Base-by-base conservation (phyloP, 2,329 filamentous ascomycete genomes). In the Talaromyces sp. region DNA sequence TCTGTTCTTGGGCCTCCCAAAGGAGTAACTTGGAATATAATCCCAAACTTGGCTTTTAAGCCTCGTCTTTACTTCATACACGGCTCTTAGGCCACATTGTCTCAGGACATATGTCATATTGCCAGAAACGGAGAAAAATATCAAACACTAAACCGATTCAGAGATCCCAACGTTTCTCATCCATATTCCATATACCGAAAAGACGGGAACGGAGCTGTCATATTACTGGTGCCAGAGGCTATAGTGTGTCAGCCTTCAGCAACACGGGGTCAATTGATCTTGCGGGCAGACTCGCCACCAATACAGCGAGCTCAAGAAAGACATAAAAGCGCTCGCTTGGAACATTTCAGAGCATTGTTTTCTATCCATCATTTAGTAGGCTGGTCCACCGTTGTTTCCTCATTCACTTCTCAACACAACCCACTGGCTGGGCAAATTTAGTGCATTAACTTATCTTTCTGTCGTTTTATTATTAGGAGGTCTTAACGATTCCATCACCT, bases 361-460 rank as follows among this genome's bases (percentile, higher is more conserved):
- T 19, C 33, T 59, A 59, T 31, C 13, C 19, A 31, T 43, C 37
- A 49, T 56, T 45, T 3, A 52, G 33, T 35, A 49, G 64, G 64
- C 61, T 50, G 64, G 64, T 39, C 61, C 60, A 61, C 41, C 15
- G 33, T 66, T 56, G 7, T 60, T 49, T 66, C 19, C 45, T 54
- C 41, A n/a, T 61, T 54, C 61, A 17, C 25, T 67, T 71, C 75
- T 80, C 75, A 82, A 82, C 74, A 79, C 73, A 73, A 74, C 81
- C 81, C 82, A 83, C 82, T 82, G 82, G 82, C 76, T 83, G 82
- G 82, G 82, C 79, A 80, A 78, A 79, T 77, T 82, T 83, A 79
- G 67, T 75, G 72, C 71, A 68, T 82, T 83, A 79, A 67, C 74
- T 72, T 71, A 69, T 70, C 67, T 62, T 68, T 60, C 43, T 71